Evolutionary conservation across 169 alveolate genomes (phyloP).

Genomic region (Plasmodium billcollinsi): DNA sequence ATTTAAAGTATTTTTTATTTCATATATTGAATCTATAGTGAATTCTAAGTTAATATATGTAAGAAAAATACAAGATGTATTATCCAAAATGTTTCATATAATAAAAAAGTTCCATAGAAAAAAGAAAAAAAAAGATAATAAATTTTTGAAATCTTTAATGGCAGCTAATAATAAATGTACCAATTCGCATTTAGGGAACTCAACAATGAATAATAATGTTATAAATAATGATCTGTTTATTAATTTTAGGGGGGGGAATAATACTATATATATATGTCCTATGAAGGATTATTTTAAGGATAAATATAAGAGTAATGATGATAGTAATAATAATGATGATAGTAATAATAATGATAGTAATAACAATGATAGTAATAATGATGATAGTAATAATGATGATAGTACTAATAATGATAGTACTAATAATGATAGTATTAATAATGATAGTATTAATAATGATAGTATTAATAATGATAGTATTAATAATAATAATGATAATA

Average conservation of each 20-base stretch:
- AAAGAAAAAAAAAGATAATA: conserved; percentile 8
- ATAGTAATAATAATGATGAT: neutral
- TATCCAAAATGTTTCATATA: conserved; percentile 30
- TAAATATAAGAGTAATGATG: neutral
- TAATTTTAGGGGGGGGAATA: neutral
- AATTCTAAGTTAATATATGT: conserved; percentile 49
- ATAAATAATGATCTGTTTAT: too few species aligned
- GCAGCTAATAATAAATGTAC: too few species aligned
- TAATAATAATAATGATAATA: too few species aligned
- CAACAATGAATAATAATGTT: too few species aligned
- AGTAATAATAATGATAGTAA: too few species aligned
- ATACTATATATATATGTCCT: neutral
- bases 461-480: too few species aligned
- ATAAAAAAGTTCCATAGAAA: conserved; percentile 51
- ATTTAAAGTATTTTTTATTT: conserved; percentile 54
- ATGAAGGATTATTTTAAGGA: neutral
- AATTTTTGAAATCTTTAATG: neutral
- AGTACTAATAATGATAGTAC: too few species aligned
- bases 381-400: too few species aligned
- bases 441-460: too few species aligned
- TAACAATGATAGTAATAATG: too few species aligned
- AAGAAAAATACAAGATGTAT: conserved; percentile 36
- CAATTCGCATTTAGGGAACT: too few species aligned
- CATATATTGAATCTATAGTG: conserved; percentile 40
- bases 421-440: too few species aligned